phyloP scores from a whole-genome alignment of 2,329 filamentous ascomycete species.

The Colletotrichum australisinense region DNA sequence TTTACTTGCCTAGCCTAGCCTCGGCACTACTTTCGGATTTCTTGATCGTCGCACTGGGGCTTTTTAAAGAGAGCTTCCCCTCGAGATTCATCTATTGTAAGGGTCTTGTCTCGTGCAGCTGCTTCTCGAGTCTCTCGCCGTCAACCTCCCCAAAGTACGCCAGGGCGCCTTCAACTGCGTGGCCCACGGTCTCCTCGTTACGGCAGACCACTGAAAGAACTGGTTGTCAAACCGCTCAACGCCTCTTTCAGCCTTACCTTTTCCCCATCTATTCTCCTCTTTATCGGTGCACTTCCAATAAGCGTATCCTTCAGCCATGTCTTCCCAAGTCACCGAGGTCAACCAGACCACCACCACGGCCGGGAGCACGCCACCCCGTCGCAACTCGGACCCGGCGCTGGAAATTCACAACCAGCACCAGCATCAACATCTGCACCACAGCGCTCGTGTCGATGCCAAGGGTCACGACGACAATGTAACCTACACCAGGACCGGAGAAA shows the following conservation, averaged over 20 bases:
- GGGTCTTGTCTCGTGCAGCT: slow-evolving; percentile 16
- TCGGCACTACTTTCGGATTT: slow-evolving; percentile 37
- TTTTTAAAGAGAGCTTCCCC: slow-evolving; percentile 35
- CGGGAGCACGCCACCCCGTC: slow-evolving; percentile 36
- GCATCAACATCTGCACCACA: slow-evolving; percentile 57
- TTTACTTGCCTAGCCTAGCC: slow-evolving; percentile 15
- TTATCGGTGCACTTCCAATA: slow-evolving; percentile 2
- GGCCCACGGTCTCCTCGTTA: slow-evolving; percentile 8
- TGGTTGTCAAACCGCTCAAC: slow-evolving; percentile 2
- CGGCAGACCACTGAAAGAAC: neutral
- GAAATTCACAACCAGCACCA: slow-evolving; percentile 54
- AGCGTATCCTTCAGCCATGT: slow-evolving; percentile 21
- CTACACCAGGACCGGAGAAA: slow-evolving; percentile 56
- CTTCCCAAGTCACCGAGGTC: slow-evolving; percentile 32
- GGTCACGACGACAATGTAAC: slow-evolving; percentile 55
- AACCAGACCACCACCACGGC: slow-evolving; percentile 20
- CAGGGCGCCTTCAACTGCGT: slow-evolving; percentile 24
- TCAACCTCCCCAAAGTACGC: neutral
- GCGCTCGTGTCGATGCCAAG: slow-evolving; percentile 45
- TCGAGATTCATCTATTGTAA: slow-evolving; percentile 2
- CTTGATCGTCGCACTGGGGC: slow-evolving; percentile 26
- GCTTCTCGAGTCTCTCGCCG: slow-evolving; percentile 18
- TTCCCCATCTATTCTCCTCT: neutral
- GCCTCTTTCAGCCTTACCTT: neutral
- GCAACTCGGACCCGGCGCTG: slow-evolving; percentile 47